Percentiles rank a stretch among this genome's conserved stretches.
phyloP scores from a whole-genome alignment of 208 protist genomes.

The Trypanosoma congolense region DNA sequence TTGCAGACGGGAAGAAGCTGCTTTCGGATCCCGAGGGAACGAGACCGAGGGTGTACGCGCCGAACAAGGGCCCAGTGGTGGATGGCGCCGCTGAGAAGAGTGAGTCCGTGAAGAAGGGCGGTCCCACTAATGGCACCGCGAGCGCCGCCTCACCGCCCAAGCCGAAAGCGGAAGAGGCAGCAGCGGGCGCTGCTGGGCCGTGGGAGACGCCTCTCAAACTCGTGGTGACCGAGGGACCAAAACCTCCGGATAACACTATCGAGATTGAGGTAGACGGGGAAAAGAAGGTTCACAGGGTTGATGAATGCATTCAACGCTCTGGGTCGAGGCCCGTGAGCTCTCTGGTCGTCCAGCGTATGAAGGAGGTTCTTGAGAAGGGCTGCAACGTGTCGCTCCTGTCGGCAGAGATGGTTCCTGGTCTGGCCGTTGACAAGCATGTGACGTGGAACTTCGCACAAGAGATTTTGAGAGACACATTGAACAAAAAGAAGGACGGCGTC shows the following conservation, averaged over 20 bases:
- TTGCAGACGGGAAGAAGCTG: constrained; percentile 39
- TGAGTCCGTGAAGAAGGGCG: not conserved
- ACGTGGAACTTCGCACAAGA: constrained; percentile 41
- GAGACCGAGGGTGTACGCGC: constrained; percentile 38
- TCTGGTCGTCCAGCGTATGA: constrained; percentile 40
- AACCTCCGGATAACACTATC: constrained; percentile 25
- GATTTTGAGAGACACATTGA: constrained; percentile 25
- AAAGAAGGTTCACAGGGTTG: constrained; percentile 44
- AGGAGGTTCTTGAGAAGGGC: constrained; percentile 27
- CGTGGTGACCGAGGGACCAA: constrained; percentile 27
- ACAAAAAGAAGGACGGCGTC: constrained; percentile 5
- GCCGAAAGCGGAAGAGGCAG: too few species aligned
- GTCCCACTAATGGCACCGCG: not conserved
- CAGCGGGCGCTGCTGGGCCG: not conserved
- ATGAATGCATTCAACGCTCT: constrained; percentile 38
- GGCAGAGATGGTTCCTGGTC: constrained; percentile 29
- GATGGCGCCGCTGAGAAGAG: not conserved
- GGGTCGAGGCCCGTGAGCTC: constrained; percentile 17
- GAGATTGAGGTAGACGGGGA: constrained; percentile 31
- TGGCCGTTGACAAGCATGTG: constrained; percentile 28
- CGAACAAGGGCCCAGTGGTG: not conserved
- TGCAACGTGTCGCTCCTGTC: constrained; percentile 44
- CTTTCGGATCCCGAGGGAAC: constrained; percentile 25
- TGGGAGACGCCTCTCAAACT: constrained; percentile 7
- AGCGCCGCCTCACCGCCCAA: too few species aligned